Conservation (phyloP, 345 rosid genomes). For the Pistacia integerrima region DNA sequence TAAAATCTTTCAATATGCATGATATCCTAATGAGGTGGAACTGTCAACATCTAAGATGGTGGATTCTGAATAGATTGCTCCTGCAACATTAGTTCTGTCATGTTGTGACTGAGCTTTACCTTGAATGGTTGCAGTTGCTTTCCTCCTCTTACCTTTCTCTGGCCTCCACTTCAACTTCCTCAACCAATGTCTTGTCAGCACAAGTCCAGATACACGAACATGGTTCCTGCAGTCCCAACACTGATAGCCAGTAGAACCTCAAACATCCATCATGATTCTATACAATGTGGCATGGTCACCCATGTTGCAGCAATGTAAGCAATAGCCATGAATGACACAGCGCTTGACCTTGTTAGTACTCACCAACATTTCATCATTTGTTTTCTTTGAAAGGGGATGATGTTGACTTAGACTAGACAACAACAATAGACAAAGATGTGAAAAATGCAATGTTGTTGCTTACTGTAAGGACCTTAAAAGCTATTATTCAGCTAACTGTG, state of each 20-base stretch:
- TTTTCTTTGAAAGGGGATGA: constrained; percentile 32
- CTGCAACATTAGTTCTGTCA: neutral
- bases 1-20: neutral
- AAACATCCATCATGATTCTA: constrained; percentile 19
- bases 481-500: constrained; percentile 15
- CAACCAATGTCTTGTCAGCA: constrained; percentile 12
- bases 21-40: neutral
- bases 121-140: neutral
- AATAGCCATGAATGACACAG: constrained; percentile 37
- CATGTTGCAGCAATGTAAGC: constrained; percentile 32
- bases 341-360: constrained; percentile 34
- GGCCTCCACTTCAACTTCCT: constrained; percentile 21
- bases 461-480: constrained; percentile 36
- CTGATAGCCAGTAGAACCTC: neutral
- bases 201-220: neutral
- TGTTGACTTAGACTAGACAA: constrained; percentile 29
- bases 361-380: constrained; percentile 21
- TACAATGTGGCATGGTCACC: neutral
- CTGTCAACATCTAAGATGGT: neutral
- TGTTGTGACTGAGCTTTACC: neutral
- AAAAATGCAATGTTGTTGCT: constrained; percentile 46
- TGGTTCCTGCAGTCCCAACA: too few species aligned
- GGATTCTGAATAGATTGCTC: neutral
- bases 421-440: constrained; percentile 35
- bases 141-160: neutral